phyloP scores from a whole-genome alignment of 768 basidiomycete species.

The Trametes punicea region DNA sequence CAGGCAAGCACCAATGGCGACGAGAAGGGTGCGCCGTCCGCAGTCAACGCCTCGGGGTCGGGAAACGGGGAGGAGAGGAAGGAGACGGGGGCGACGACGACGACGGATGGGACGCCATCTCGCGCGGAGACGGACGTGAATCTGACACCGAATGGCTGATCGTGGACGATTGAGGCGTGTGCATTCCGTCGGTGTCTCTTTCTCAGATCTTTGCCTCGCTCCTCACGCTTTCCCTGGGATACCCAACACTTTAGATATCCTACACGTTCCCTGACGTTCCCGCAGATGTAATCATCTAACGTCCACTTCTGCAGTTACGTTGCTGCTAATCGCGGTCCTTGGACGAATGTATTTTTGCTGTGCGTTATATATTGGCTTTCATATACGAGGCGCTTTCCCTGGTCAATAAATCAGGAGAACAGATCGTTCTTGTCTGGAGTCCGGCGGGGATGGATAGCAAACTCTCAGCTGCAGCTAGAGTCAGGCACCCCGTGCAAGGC shows the following conservation, averaged over 20 bases:
- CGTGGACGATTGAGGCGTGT: slow-evolving; percentile 41
- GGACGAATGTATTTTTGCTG: slow-evolving; percentile 14
- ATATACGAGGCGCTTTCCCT: neutral
- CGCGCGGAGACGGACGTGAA: slow-evolving; percentile 65
- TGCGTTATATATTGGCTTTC: slow-evolving; percentile 19
- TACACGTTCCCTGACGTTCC: slow-evolving; percentile 8
- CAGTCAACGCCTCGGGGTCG: slow-evolving; percentile 43
- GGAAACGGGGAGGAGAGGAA: slow-evolving; percentile 67
- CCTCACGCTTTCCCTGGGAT: slow-evolving; percentile 19
- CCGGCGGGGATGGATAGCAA: too few species aligned
- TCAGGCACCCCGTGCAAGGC: too few species aligned
- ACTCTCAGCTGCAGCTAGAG: too few species aligned
- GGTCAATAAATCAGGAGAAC: too few species aligned
- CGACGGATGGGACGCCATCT: slow-evolving; percentile 74
- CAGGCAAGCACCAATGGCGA: slow-evolving; percentile 33
- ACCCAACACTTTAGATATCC: slow-evolving; percentile 29
- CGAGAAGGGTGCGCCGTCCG: slow-evolving; percentile 21
- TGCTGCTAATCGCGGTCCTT: slow-evolving; percentile 13
- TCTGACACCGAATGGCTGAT: slow-evolving; percentile 93
- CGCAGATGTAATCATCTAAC: slow-evolving; percentile 19
- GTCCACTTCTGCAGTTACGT: slow-evolving; percentile 1
- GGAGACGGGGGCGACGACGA: slow-evolving; percentile 43
- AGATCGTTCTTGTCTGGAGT: too few species aligned
- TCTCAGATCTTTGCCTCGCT: neutral
- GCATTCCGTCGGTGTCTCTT: slow-evolving; percentile 5